Percentiles rank a stretch among this genome's conserved stretches.
Conservation (phyloP, 371 early-diverging fungal species). For the Haplosporangium sp. region DNA sequence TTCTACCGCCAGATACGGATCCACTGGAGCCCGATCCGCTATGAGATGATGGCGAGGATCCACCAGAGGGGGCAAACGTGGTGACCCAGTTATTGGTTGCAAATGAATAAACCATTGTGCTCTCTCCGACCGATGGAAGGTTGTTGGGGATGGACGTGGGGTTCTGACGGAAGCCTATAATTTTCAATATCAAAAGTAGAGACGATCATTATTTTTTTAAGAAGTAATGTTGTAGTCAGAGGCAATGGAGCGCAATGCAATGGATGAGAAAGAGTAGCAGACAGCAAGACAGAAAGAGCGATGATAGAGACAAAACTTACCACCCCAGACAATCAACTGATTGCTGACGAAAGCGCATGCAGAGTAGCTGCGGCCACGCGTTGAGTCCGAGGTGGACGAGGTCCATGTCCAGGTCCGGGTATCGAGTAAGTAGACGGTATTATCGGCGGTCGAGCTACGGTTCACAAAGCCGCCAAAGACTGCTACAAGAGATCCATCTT, state of each 20-base stretch:
- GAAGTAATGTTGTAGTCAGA: no score
- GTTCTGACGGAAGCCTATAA: conserved; percentile 18
- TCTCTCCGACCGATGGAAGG: conserved; percentile 28
- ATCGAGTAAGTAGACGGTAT: conserved; percentile 26
- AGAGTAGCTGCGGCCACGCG: conserved; percentile 27
- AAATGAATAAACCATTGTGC: conserved; percentile 22
- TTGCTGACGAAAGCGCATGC: conserved; percentile 24
- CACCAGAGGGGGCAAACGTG: conserved; percentile 6
- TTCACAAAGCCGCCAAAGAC: conserved; percentile 25
- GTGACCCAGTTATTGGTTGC: conserved; percentile 26
- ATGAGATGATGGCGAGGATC: neutral
- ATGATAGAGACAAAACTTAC: conserved; percentile 4
- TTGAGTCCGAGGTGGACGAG: conserved; percentile 13
- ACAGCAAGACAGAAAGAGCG: neutral
- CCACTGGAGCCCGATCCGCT: neutral
- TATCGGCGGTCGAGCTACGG: conserved; percentile 30
- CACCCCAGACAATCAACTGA: conserved; percentile 38
- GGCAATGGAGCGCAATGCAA: neutral
- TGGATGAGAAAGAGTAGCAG: neutral
- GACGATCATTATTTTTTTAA: no score
- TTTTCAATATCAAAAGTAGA: neutral
- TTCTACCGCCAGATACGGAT: neutral
- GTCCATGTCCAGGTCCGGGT: conserved; percentile 32
- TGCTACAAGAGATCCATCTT: conserved; percentile 19
- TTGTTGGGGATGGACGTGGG: conserved; percentile 26